A percentile compares a stretch with the other conserved stretches of the same genome.
phyloP scores from a whole-genome alignment of 192 early-diverging fungal species.

The Coemansia sp. region DNA sequence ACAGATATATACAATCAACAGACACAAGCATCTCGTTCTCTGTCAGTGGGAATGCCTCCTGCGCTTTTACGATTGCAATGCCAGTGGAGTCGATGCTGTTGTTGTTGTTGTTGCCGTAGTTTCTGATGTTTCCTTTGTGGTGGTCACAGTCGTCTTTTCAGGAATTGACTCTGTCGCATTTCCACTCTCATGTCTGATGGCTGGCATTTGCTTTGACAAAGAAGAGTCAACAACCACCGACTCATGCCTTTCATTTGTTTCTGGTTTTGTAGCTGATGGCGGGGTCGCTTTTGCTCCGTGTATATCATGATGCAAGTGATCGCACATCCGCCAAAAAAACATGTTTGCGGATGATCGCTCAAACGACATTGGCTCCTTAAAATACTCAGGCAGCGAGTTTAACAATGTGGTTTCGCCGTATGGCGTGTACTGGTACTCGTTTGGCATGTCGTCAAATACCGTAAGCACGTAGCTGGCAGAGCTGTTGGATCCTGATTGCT shows the following conservation, averaged over 20 bases:
- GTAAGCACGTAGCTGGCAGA: constrained; percentile 41
- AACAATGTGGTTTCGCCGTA: constrained; percentile 16
- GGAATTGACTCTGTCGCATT: not conserved
- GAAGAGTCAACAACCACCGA: not conserved
- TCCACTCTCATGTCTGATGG: not conserved
- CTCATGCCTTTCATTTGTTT: not conserved
- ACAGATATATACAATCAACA: constrained; percentile 2
- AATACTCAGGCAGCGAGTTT: constrained; percentile 36
- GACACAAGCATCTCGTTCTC: not conserved
- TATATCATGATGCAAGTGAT: constrained; percentile 27
- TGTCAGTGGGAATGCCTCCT: not conserved
- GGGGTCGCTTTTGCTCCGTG: not conserved
- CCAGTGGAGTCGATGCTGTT: not conserved
- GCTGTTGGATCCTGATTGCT: constrained; percentile 27
- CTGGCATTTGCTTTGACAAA: not conserved
- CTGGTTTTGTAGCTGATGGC: not conserved
- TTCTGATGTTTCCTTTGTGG: not conserved
- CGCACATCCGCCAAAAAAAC: constrained; percentile 56
- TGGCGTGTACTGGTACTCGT: constrained; percentile 52
- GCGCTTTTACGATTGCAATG: not conserved
- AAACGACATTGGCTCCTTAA: constrained; percentile 50
- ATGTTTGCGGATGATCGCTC: constrained; percentile 34
- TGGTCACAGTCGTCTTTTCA: not conserved
- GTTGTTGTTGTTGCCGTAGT: not conserved
- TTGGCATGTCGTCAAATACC: constrained; percentile 40